phyloP scores from a whole-genome alignment of 2,329 filamentous ascomycete species.

The Microsporum audouinii region DNA sequence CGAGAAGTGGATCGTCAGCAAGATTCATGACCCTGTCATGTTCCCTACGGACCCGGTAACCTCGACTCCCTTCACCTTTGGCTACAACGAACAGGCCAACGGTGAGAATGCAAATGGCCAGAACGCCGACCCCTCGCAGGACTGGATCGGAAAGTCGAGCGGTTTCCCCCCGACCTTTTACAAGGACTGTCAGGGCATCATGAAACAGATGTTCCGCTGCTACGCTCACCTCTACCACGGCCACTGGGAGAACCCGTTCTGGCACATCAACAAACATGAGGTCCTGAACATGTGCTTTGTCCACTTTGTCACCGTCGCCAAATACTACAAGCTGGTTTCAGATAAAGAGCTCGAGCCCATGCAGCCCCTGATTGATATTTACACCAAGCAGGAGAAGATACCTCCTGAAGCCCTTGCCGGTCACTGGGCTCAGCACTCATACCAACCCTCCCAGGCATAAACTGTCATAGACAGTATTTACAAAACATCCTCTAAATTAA shows the following conservation, averaged over 20 bases:
- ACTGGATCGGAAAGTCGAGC: constrained; percentile 82
- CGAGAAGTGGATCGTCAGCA: constrained; percentile 93
- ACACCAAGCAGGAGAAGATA: constrained; percentile 79
- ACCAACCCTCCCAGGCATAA: not conserved
- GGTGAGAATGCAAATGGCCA: constrained; percentile 38
- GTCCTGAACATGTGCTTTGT: constrained; percentile 80
- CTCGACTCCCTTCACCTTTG: constrained; percentile 40
- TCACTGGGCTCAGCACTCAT: constrained; percentile 31
- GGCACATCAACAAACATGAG: constrained; percentile 59
- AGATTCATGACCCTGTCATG: constrained; percentile 78
- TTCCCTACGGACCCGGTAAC: constrained; percentile 77
- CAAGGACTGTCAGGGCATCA: constrained; percentile 82
- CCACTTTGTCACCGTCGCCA: constrained; percentile 70
- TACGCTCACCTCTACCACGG: constrained; percentile 98
- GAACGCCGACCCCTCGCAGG: constrained; percentile 47
- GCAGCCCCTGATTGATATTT: constrained; percentile 86
- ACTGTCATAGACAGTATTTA: no score
- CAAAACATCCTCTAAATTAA: not conserved
- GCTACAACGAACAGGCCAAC: constrained; percentile 33
- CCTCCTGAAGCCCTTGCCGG: constrained; percentile 50
- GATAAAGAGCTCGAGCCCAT: constrained; percentile 90
- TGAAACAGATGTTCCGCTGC: constrained; percentile 97
- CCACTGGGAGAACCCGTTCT: constrained; percentile 76
- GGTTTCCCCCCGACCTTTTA: constrained; percentile 88
- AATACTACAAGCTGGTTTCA: constrained; percentile 70